Evolutionary conservation across 345 rosid genomes (phyloP).

Genomic region (Tarenaya hassleriana): DNA sequence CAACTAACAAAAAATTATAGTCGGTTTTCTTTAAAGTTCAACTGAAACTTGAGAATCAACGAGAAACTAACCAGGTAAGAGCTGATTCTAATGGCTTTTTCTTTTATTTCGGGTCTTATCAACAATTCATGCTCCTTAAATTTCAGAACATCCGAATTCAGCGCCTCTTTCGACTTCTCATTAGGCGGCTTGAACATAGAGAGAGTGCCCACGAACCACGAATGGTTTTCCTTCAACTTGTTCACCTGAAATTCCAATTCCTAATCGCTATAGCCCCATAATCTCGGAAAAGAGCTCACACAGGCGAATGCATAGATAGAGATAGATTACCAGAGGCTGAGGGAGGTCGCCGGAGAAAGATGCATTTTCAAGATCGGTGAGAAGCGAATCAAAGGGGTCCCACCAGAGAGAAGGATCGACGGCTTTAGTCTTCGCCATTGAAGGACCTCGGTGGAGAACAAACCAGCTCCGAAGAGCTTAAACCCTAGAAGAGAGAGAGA

Average conservation of each 20-base stretch:
- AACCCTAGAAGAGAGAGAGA: conserved; percentile 35
- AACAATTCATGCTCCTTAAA: conserved; percentile 52
- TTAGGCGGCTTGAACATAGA: conserved; percentile 55
- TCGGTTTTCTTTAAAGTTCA: not conserved
- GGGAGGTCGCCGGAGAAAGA: conserved; percentile 54
- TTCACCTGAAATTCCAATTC: conserved; percentile 41
- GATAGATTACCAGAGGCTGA: conserved; percentile 38
- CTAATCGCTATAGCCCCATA: not conserved
- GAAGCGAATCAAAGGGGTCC: conserved; percentile 62
- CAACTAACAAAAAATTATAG: not conserved
- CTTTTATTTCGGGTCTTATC: conserved; percentile 54
- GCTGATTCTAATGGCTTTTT: conserved; percentile 61
- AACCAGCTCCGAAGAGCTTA: conserved; percentile 17
- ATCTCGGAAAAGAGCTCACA: not conserved
- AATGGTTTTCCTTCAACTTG: conserved; percentile 60
- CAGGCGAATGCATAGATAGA: not conserved
- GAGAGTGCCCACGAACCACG: conserved; percentile 61
- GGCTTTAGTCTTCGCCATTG: conserved; percentile 50
- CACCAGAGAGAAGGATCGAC: conserved; percentile 77
- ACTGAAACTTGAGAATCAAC: not conserved
- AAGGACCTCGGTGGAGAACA: conserved; percentile 11
- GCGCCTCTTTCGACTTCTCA: conserved; percentile 62
- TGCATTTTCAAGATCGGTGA: conserved; percentile 56
- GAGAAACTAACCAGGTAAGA: conserved; percentile 49
- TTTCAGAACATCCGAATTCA: conserved; percentile 48